Conservation (phyloP, 2,329 filamentous ascomycete species). For the Fusarium algeriense region DNA sequence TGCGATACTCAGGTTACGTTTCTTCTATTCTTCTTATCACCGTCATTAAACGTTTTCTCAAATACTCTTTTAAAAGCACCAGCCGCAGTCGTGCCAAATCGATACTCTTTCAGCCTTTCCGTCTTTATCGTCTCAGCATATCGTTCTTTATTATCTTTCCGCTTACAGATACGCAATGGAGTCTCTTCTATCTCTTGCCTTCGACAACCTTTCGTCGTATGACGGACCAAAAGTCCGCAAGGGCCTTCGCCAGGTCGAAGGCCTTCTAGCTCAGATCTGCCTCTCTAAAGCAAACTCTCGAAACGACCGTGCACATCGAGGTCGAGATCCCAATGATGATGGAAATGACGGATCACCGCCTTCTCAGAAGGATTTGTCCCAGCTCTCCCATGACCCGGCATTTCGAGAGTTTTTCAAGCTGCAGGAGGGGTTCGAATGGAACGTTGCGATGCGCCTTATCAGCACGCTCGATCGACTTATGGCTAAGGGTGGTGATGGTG, state of each 20-base stretch:
- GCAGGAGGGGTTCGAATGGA: slow-evolving; percentile 98
- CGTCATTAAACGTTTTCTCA: slow-evolving; percentile 9
- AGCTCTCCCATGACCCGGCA: slow-evolving; percentile 84
- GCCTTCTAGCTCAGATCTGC: slow-evolving; percentile 93
- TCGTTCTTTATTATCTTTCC: slow-evolving; percentile 14
- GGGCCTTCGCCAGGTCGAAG: slow-evolving; percentile 93
- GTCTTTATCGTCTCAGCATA: slow-evolving; percentile 2
- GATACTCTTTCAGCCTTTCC: slow-evolving; percentile 20
- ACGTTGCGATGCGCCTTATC: slow-evolving; percentile 88
- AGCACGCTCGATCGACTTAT: slow-evolving; percentile 87
- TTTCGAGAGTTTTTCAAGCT: slow-evolving; percentile 97
- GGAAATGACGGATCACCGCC: slow-evolving; percentile 57
- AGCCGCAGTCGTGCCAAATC: not conserved
- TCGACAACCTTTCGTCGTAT: slow-evolving; percentile 95
- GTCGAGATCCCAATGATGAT: slow-evolving; percentile 47
- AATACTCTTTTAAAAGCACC: slow-evolving; percentile 15
- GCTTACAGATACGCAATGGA: slow-evolving; percentile 72
- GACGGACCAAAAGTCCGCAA: slow-evolving; percentile 92
- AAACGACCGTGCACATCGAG: slow-evolving; percentile 36
- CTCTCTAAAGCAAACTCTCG: slow-evolving; percentile 71
- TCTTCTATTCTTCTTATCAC: slow-evolving; percentile 26
- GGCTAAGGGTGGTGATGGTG: slow-evolving; percentile 82
- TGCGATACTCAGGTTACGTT: slow-evolving; percentile 9
- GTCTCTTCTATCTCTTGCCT: slow-evolving; percentile 88
- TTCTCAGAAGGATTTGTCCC: slow-evolving; percentile 72